A percentile compares a stretch with the other conserved stretches of the same genome.
phyloP scores from a whole-genome alignment of 2,329 filamentous ascomycete species.

The Cladosporium sphaerospermum region DNA sequence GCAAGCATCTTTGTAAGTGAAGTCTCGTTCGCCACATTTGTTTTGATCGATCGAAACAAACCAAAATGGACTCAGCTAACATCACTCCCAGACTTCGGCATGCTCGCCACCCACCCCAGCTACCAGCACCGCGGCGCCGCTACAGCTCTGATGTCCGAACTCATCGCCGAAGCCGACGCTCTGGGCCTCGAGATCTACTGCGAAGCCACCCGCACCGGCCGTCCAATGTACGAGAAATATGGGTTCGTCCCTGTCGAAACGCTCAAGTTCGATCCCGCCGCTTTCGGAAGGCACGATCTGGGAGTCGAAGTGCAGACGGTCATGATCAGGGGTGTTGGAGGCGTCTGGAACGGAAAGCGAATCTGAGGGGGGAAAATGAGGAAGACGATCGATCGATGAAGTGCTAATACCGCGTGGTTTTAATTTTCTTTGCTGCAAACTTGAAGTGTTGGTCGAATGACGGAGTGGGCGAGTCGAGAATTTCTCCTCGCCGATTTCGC shows the following conservation, averaged over 20 bases:
- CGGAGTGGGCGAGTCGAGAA: too few species aligned
- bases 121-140: conserved; percentile 39
- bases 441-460: too few species aligned
- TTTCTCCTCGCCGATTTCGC: too few species aligned
- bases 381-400: too few species aligned
- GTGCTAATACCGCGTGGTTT: too few species aligned
- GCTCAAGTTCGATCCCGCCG: conserved; percentile 19
- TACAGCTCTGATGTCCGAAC: conserved; percentile 35
- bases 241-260: conserved; percentile 22
- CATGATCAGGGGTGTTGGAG: conserved; percentile 24
- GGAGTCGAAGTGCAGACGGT: conserved; percentile 27
- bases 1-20: conserved; percentile 26
- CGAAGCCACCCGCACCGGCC: conserved; percentile 33
- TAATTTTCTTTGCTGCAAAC: not conserved
- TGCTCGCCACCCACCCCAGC: conserved; percentile 35
- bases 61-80: not conserved
- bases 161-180: conserved; percentile 37
- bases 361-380: not conserved
- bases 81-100: conserved; percentile 24
- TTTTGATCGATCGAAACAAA: not conserved
- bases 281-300: conserved; percentile 23
- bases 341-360: conserved; percentile 10
- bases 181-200: conserved; percentile 36
- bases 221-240: conserved; percentile 28
- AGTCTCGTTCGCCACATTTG: not conserved